phyloP scores from a whole-genome alignment of 75 land plant genomes.

The Gnetum montanum region DNA sequence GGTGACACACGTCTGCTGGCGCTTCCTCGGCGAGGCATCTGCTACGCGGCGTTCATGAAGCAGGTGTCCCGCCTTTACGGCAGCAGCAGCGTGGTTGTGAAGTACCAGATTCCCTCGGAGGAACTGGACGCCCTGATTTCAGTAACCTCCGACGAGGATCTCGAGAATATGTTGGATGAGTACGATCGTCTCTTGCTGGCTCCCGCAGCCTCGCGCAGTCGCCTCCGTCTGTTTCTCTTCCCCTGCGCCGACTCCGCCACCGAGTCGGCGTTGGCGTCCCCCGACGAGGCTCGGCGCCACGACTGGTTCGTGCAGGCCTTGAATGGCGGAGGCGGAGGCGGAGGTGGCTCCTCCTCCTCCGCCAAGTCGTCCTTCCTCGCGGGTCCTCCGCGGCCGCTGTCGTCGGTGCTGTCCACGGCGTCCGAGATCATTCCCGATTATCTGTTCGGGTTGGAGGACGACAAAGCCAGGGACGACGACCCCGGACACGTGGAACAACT shows the following conservation, averaged over 20 bases:
- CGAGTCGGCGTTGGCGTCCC: constrained; percentile 19
- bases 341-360: no score
- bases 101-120: no score
- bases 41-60: constrained; percentile 24
- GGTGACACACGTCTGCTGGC: constrained; percentile 65
- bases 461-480: no score
- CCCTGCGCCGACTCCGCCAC: constrained; percentile 8
- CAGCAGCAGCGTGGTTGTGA: no score
- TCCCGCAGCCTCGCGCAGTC: constrained; percentile 30
- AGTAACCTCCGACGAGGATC: no score
- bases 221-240: constrained; percentile 65
- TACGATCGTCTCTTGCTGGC: constrained; percentile 8
- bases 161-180: no score
- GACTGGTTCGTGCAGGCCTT: constrained; percentile 40
- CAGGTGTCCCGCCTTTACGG: constrained; percentile 33
- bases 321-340: constrained; percentile 13
- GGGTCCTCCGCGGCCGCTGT: constrained; percentile 2
- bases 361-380: constrained; percentile 3
- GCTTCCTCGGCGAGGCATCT: no score
- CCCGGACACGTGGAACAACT: no score
- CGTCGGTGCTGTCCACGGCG: neutral
- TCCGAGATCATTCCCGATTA: no score
- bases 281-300: constrained; percentile 18
- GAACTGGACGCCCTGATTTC: no score
- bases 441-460: no score